These are phyloP conservation scores for Teratosphaeria gauchensis DNA, from an alignment of 2,329 filamentous ascomycete genomes.

Conservation along the genomic window DNA sequence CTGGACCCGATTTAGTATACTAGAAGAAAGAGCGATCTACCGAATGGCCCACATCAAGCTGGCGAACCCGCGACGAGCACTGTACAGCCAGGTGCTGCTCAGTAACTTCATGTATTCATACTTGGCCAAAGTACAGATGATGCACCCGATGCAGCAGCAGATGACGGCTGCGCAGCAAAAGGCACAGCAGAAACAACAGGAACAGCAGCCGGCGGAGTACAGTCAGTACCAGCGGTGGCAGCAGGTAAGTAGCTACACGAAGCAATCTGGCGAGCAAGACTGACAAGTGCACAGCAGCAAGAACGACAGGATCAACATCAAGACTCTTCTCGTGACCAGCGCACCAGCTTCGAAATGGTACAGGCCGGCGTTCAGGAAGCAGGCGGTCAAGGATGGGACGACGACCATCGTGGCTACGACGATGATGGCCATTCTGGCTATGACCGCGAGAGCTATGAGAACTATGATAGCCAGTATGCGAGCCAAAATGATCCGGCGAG, in stretches of 20 bases:
- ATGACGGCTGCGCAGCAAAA: constrained; percentile 58
- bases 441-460: constrained; percentile 15
- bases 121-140: constrained; percentile 83
- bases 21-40: constrained; percentile 95
- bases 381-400: constrained; percentile 7
- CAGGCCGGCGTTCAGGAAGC: constrained; percentile 4
- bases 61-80: constrained; percentile 83
- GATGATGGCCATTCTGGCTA: constrained; percentile 9
- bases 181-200: constrained; percentile 22
- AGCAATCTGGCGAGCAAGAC: not conserved
- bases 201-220: constrained; percentile 23
- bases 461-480: constrained; percentile 11
- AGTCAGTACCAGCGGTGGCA: constrained; percentile 29
- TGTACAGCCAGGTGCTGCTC: constrained; percentile 89
- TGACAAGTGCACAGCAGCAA: constrained; percentile 20
- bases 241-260: constrained; percentile 20
- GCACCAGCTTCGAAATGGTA: constrained; percentile 5
- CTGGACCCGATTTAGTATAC: constrained; percentile 88
- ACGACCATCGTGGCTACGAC: constrained; percentile 13
- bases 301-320: constrained; percentile 14
- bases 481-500: constrained; percentile 2
- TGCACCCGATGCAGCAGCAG: constrained; percentile 94
- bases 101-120: constrained; percentile 99
- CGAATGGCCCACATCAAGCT: constrained; percentile 98
- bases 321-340: not conserved